Evolutionary conservation across 2,329 filamentous ascomycete species (phyloP), one percentile per base, ranked within the genome.

Genomic region (Sporothrix sp.): DNA sequence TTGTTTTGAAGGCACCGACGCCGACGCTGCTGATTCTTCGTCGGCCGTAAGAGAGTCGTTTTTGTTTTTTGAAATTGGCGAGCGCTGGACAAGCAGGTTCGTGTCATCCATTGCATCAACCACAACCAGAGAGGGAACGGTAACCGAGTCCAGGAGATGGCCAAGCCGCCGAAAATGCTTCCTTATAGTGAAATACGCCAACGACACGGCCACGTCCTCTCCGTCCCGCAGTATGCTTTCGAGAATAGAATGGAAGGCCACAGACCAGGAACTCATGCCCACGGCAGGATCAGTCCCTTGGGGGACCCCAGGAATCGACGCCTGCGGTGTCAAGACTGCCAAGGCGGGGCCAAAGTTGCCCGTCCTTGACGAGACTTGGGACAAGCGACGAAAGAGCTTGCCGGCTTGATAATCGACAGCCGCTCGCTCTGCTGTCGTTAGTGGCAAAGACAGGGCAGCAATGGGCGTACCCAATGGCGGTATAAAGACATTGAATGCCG

Each of bases 201-300:
- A 65, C 21, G 73, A 71, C 3, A 84, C 69, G 1, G 71, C 69
- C 65, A 77, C 71, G 55, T 82, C 79, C 60, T 84, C 79, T 1
- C 72, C 77, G 55, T 83, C 81, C 9, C 77, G 67, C 16, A 83
- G 61, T 3, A 78, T 65, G 1, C 69, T 68, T 56, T 83, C 79
- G 8, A 82, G 60, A 50, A 83, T 62, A 3, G 68, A 65, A 35
- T 76, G 71, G 50, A 84, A 84, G 0, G 78, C 76, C 28, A 70
- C 65, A 1, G 70, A 70, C 81, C 80, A 84, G 2, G 69, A 71
- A 6, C 61, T 61, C 48, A 55, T 58, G 20, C 47, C 44, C 0
- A 42, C 4, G 5, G 16, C 13, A 7, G 28, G 4, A 23, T 36
- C 30, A 1, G 18, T 37, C 14, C n/a, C 16, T 18, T 21, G 14